Percentiles rank a stretch among this genome's conserved stretches.
Conservation (phyloP, 2,329 filamentous ascomycete genomes). For the Alternaria sp. region DNA sequence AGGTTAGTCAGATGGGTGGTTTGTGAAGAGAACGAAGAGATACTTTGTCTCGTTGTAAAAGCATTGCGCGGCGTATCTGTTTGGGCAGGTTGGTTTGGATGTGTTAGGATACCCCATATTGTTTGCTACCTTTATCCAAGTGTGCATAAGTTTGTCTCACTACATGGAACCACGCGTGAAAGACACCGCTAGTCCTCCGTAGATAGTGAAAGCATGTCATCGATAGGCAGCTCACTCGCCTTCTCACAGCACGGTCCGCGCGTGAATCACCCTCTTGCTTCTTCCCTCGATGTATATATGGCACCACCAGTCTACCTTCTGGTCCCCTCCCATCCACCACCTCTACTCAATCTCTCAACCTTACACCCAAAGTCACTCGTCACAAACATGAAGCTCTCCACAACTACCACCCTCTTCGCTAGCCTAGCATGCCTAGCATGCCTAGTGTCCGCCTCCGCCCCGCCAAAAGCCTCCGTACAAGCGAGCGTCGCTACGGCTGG, state of each 20-base stretch:
- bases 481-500: neutral
- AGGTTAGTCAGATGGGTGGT: slow-evolving; percentile 13
- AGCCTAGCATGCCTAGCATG: neutral
- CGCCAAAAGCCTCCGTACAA: neutral
- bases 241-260: neutral
- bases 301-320: neutral
- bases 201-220: neutral
- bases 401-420: neutral
- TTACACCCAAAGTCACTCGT: neutral
- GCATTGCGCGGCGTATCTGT: neutral
- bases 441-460: neutral
- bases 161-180: neutral
- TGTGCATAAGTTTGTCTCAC: neutral
- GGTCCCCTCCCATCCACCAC: neutral
- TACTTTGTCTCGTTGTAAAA: neutral
- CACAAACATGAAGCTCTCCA: neutral
- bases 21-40: neutral
- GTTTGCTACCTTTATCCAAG: neutral
- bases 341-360: neutral
- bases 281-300: neutral
- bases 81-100: neutral
- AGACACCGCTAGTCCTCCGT: neutral
- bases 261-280: neutral
- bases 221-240: neutral
- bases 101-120: slow-evolving; percentile 5